phyloP scores from a whole-genome alignment of 495 filamentous ascomycete species.

The Neurospora cerealis region DNA sequence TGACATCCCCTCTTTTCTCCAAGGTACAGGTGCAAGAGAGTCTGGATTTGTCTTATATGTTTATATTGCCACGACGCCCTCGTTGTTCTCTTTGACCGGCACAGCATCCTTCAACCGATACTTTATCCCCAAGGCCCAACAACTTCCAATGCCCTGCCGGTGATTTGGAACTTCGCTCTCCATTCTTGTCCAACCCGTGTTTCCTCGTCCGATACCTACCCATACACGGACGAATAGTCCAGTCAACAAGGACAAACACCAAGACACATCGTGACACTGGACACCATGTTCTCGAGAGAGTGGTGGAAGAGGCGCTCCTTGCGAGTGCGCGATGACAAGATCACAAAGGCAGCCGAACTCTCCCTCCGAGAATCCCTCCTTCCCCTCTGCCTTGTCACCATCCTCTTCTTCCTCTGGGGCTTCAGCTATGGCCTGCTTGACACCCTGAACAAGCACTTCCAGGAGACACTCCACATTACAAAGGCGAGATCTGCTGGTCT shows the following conservation, averaged over 20 bases:
- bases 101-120: not conserved
- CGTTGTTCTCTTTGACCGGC: not conserved
- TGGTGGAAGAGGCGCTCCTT: slow-evolving; percentile 28
- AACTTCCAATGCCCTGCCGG: not conserved
- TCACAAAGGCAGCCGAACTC: slow-evolving; percentile 46
- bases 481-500: slow-evolving; percentile 25
- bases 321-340: slow-evolving; percentile 34
- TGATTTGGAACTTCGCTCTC: not conserved
- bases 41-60: not conserved
- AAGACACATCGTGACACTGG: not conserved
- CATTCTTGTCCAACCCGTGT: not conserved
- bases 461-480: slow-evolving; percentile 32
- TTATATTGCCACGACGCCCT: not conserved
- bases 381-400: slow-evolving; percentile 52
- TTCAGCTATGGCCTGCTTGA: slow-evolving; percentile 73
- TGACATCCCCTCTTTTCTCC: not conserved
- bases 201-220: not conserved
- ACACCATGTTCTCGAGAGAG: slow-evolving; percentile 22
- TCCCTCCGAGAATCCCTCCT: slow-evolving; percentile 44
- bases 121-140: not conserved
- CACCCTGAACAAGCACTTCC: slow-evolving; percentile 23
- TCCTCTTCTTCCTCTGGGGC: slow-evolving; percentile 82
- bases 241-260: not conserved
- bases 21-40: not conserved
- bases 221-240: not conserved